A percentile compares a stretch with the other conserved stretches of the same genome.
phyloP scores from a whole-genome alignment of 2,329 filamentous ascomycete genomes.

The Phaeosphaeriaceae sp. region DNA sequence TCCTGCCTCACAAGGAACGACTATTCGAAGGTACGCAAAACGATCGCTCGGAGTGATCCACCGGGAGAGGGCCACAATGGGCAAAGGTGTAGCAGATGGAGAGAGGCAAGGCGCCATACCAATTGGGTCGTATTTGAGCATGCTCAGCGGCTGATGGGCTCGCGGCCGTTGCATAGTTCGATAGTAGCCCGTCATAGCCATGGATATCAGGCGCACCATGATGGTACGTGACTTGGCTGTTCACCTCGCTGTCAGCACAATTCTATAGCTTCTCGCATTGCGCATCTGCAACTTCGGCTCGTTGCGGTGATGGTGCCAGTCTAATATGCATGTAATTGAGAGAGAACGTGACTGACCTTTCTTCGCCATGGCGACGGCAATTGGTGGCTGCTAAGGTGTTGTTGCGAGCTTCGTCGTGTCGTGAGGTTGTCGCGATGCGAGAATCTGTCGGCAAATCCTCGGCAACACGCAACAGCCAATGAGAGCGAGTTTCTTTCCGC shows the following conservation, averaged over 20 bases:
- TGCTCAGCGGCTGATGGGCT: constrained; percentile 82
- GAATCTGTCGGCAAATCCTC: constrained; percentile 25
- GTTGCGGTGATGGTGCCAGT: neutral
- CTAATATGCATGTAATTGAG: neutral
- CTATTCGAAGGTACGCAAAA: no score
- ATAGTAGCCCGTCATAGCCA: constrained; percentile 99
- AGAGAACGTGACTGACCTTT: constrained; percentile 31
- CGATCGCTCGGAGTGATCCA: no score
- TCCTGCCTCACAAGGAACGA: no score
- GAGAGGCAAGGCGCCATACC: constrained; percentile 60
- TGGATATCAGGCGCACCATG: constrained; percentile 91
- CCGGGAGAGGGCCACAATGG: no score
- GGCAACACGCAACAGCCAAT: constrained; percentile 25
- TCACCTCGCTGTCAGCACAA: constrained; percentile 22
- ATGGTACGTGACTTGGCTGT: constrained; percentile 90
- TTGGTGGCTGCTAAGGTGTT: constrained; percentile 16
- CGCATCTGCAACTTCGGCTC: neutral
- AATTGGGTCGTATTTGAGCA: constrained; percentile 99
- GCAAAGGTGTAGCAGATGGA: no score
- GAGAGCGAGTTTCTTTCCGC: constrained; percentile 15
- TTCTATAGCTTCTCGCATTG: neutral
- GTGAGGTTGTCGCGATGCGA: constrained; percentile 30
- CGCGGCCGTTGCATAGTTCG: constrained; percentile 87
- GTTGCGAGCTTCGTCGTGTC: constrained; percentile 13
- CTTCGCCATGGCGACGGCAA: constrained; percentile 40